Conservation (phyloP, 2,329 filamentous ascomycete genomes). For the Ascochyta koolunga region DNA sequence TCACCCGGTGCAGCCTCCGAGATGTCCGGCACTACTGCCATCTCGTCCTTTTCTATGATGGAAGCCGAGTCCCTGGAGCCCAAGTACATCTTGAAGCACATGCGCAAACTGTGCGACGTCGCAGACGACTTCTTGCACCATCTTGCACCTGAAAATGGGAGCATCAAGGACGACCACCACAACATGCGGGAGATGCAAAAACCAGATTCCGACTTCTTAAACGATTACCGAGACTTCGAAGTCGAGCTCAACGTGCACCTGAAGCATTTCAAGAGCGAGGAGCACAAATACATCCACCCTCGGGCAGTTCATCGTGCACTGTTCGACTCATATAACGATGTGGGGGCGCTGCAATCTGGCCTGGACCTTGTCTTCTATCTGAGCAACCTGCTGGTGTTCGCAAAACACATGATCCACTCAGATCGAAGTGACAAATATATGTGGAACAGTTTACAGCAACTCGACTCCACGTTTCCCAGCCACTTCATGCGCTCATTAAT, state of each 20-base stretch:
- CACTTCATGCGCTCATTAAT: slow-evolving; percentile 39
- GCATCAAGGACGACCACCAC: slow-evolving; percentile 23
- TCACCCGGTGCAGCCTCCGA: slow-evolving; percentile 49
- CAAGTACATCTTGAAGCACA: slow-evolving; percentile 49
- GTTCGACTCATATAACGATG: slow-evolving; percentile 38
- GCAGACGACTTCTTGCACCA: slow-evolving; percentile 39
- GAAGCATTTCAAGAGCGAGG: slow-evolving; percentile 45
- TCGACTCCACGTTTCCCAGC: slow-evolving; percentile 46
- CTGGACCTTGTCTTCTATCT: slow-evolving; percentile 53
- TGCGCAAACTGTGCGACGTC: slow-evolving; percentile 47
- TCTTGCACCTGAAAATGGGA: slow-evolving; percentile 36
- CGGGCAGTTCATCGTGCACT: slow-evolving; percentile 49
- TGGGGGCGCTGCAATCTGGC: slow-evolving; percentile 27
- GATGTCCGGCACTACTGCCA: slow-evolving; percentile 56
- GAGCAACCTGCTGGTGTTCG: slow-evolving; percentile 53
- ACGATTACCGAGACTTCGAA: slow-evolving; percentile 47
- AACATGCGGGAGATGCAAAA: slow-evolving; percentile 39
- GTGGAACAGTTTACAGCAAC: slow-evolving; percentile 36
- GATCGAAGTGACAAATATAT: slow-evolving; percentile 35
- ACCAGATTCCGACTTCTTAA: slow-evolving; percentile 47
- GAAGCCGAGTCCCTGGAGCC: slow-evolving; percentile 51
- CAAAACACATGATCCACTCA: slow-evolving; percentile 45
- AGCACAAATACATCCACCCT: slow-evolving; percentile 51
- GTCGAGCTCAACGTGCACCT: slow-evolving; percentile 43
- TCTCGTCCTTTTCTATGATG: slow-evolving; percentile 53